Evolutionary conservation across 805 yeast species (phyloP).

Genomic region (Myxozyma lipomycoides): DNA sequence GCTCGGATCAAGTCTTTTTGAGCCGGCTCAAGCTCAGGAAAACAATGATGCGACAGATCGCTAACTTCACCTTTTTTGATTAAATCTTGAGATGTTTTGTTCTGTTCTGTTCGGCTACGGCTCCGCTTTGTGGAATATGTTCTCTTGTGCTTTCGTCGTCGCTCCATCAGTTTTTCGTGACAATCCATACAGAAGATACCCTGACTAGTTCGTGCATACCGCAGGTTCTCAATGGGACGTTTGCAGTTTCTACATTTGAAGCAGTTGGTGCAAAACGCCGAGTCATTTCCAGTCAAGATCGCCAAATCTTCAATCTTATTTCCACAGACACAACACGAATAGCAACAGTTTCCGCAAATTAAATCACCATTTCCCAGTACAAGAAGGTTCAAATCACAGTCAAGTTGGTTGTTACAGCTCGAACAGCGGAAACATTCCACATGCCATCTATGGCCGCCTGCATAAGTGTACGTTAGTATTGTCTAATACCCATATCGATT

Average conservation of each 20-base stretch:
- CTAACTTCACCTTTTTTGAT: background rate
- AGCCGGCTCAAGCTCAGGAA: too few relatives aligned
- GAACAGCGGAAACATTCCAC: conserved; percentile 88
- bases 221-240: conserved; percentile 75
- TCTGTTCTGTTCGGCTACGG: background rate
- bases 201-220: conserved; percentile 88
- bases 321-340: conserved; percentile 78
- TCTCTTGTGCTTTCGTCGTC: conserved; percentile 42
- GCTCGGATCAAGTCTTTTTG: too few relatives aligned
- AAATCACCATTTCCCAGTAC: conserved; percentile 90
- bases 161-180: conserved; percentile 76
- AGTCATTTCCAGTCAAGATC: conserved; percentile 80
- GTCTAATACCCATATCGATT: background rate
- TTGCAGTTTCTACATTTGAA: conserved; percentile 88
- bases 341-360: conserved; percentile 89
- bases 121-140: conserved; percentile 1
- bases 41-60: too few relatives aligned
- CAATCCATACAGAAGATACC: conserved; percentile 92
- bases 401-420: conserved; percentile 70
- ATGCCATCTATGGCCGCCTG: conserved; percentile 93
- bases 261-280: conserved; percentile 87
- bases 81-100: background rate
- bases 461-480: background rate
- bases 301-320: conserved; percentile 90
- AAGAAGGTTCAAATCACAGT: conserved; percentile 82